Evolutionary conservation across 106 monocot species (phyloP).

Genomic region (Allium sativum): DNA sequence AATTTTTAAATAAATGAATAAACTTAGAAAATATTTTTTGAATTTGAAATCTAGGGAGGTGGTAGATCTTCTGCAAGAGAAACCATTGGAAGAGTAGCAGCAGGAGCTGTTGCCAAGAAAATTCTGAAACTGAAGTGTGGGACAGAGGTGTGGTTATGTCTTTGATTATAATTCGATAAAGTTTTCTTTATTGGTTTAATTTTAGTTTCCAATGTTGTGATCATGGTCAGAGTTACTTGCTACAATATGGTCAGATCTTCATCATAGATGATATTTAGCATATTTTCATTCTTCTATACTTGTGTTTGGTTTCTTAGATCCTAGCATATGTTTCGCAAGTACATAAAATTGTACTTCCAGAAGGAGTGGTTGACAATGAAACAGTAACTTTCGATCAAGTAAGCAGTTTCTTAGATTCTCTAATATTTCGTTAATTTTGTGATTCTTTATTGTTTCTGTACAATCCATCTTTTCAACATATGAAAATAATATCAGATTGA

Average conservation of each 20-base stretch:
- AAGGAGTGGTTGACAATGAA: conserved; percentile 68
- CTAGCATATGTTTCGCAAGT: conserved; percentile 96
- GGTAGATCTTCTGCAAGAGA: conserved; percentile 98
- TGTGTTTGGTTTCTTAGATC: conserved; percentile 29
- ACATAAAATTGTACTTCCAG: conserved; percentile 88
- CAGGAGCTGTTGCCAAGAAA: conserved; percentile 97
- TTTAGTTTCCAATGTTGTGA: too few relatives aligned
- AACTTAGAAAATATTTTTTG: neutral
- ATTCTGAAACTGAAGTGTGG: conserved; percentile 70
- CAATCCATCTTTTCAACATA: too few relatives aligned
- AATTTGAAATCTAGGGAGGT: conserved; percentile 56
- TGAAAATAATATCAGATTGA: conserved; percentile 53
- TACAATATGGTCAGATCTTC: too few relatives aligned
- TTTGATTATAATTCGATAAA: too few relatives aligned
- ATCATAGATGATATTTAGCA: too few relatives aligned
- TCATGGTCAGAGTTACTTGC: too few relatives aligned
- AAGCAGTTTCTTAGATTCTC: conserved; percentile 2
- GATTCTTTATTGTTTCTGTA: too few relatives aligned
- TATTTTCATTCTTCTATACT: too few relatives aligned
- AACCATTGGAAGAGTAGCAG: conserved; percentile 96
- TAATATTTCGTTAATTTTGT: neutral
- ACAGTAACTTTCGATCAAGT: conserved; percentile 78
- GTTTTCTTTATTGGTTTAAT: too few relatives aligned
- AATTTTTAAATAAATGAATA: too few relatives aligned
- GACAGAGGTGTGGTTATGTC: conserved; percentile 46